phyloP scores from a whole-genome alignment of 805 yeast species.

The Suhomyces sp. region DNA sequence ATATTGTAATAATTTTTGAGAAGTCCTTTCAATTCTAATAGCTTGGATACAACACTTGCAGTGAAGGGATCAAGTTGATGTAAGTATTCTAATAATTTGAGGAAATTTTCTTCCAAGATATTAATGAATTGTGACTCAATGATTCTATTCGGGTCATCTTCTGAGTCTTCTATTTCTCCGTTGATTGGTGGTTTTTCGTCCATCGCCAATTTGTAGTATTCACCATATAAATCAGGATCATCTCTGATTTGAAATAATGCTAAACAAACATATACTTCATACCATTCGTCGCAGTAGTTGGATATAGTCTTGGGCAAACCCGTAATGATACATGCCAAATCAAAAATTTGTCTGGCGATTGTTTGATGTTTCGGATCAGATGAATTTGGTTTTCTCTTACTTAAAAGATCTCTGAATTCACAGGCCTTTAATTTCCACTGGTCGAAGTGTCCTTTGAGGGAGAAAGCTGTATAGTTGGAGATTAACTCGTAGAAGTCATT shows the following conservation, averaged over 20 bases:
- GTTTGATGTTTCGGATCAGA: constrained; percentile 22
- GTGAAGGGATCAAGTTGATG: constrained; percentile 63
- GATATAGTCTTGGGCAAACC: constrained; percentile 53
- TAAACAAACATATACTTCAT: constrained; percentile 60
- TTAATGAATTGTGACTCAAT: constrained; percentile 47
- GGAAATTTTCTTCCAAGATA: constrained; percentile 53
- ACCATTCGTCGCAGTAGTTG: constrained; percentile 60
- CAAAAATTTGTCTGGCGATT: constrained; percentile 38
- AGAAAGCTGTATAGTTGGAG: constrained; percentile 39
- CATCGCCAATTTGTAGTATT: constrained; percentile 34
- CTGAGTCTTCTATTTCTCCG: constrained; percentile 37
- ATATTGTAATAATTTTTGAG: constrained; percentile 39
- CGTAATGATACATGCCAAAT: constrained; percentile 43
- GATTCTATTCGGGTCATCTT: constrained; percentile 26
- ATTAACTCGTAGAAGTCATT: constrained; percentile 42
- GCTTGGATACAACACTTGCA: constrained; percentile 59
- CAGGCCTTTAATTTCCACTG: constrained; percentile 53
- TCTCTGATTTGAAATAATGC: constrained; percentile 57
- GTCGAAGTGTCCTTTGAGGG: constrained; percentile 42
- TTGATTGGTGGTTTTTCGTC: constrained; percentile 30
- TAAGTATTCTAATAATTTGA: constrained; percentile 57
- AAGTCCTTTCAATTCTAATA: constrained; percentile 64
- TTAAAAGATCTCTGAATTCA: constrained; percentile 46
- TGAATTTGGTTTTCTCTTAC: constrained; percentile 23
- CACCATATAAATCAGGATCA: constrained; percentile 34